Evolutionary conservation across 176 grass and related monocot genomes (phyloP).

Genomic region (Carex parvula): DNA sequence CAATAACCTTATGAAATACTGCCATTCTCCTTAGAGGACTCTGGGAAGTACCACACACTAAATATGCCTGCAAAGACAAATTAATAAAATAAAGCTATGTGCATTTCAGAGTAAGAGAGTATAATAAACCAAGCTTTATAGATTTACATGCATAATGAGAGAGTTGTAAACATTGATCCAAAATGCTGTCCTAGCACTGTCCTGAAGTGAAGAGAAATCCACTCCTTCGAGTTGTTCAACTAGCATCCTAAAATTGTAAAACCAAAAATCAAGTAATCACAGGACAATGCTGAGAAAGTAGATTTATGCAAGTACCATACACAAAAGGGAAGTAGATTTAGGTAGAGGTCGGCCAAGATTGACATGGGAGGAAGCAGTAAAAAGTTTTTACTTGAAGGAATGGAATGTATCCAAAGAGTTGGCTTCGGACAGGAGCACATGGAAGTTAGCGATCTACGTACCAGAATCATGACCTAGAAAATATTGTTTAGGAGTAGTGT

Average conservation of each 20-base stretch:
- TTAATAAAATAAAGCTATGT: conserved; percentile 7
- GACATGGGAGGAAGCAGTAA: no score
- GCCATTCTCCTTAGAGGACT: conserved; percentile 77
- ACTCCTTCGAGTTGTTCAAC: conserved; percentile 95
- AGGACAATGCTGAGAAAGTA: not conserved
- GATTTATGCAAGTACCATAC: not conserved
- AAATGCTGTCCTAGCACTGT: conserved; percentile 67
- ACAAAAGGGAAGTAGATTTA: not conserved
- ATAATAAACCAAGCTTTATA: not conserved
- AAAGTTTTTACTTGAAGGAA: no score
- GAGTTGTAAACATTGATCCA: conserved; percentile 99
- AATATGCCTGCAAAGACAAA: conserved; percentile 62
- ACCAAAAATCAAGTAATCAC: not conserved
- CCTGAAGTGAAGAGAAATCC: conserved; percentile 60
- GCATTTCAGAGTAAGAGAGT: not conserved
- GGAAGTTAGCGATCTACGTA: no score
- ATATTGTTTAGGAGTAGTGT: no score
- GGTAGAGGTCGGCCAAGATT: no score
- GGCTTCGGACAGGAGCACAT: no score
- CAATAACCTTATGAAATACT: conserved; percentile 78
- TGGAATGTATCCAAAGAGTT: no score
- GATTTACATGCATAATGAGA: conserved; percentile 95
- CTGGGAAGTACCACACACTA: conserved; percentile 74
- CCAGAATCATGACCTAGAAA: no score
- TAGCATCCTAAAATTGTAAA: conserved; percentile 56